A percentile compares a stretch with the other conserved stretches of the same genome.
Conservation (phyloP, 495 filamentous ascomycete genomes). For the Terfezia claveryi region DNA sequence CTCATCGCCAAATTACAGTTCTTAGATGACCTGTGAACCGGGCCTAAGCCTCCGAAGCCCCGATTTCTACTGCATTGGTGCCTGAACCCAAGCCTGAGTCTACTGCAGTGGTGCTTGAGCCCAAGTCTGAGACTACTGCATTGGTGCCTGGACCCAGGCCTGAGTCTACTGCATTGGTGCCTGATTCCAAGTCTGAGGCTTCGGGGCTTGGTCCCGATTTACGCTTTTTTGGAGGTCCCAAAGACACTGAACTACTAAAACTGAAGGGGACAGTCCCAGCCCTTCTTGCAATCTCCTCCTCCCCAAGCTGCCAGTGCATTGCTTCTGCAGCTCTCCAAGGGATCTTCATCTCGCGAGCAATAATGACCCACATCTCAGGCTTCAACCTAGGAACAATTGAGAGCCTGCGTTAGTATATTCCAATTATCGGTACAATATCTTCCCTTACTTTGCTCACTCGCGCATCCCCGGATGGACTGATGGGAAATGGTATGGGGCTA, state of each 20-base stretch:
- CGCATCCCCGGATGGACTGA: not conserved
- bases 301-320: constrained; percentile 95
- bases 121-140: too few species aligned
- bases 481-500: not conserved
- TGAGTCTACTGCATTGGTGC: too few species aligned
- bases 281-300: constrained; percentile 73
- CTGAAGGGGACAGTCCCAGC: constrained; percentile 69
- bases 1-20: too few species aligned
- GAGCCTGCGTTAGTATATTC: not conserved
- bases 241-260: constrained; percentile 32
- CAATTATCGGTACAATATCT: not conserved
- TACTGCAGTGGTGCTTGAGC: too few species aligned
- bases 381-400: constrained; percentile 36
- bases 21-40: too few species aligned
- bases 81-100: constrained; percentile 2
- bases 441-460: not conserved
- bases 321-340: constrained; percentile 90
- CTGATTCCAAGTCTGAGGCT: constrained; percentile 4
- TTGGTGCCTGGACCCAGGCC: too few species aligned
- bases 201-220: constrained; percentile 2
- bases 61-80: too few species aligned
- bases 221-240: constrained; percentile 25
- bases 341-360: constrained; percentile 85
- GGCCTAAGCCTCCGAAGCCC: too few species aligned
- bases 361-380: constrained; percentile 85